Percentiles rank a stretch among this genome's conserved stretches.
phyloP scores from a whole-genome alignment of 176 grass and related monocot species.

The Oryza nivara region DNA sequence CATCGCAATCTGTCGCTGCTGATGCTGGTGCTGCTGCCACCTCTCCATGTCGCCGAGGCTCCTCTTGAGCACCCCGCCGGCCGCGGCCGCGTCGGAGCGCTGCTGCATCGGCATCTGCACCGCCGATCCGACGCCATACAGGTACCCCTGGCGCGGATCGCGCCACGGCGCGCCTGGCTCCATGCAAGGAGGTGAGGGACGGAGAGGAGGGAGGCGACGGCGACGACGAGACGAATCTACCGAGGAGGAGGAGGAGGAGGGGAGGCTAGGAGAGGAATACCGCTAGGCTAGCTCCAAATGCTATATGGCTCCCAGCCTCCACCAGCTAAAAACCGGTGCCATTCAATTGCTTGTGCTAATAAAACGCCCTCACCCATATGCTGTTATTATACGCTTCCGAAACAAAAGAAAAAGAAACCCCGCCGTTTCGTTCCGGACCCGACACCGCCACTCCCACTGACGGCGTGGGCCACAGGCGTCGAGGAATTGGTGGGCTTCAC shows the following conservation, averaged over 20 bases:
- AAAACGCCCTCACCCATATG: slow-evolving; percentile 8
- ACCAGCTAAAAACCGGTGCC: slow-evolving; percentile 53
- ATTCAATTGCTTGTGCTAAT: slow-evolving; percentile 51
- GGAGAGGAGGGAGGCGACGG: slow-evolving; percentile 16
- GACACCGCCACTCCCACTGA: slow-evolving; percentile 50
- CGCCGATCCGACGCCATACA: slow-evolving; percentile 57
- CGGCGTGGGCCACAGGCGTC: slow-evolving; percentile 26
- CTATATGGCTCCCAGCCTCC: slow-evolving; percentile 37
- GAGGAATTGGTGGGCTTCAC: slow-evolving; percentile 20
- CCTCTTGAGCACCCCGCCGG: slow-evolving; percentile 69
- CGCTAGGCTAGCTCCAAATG: slow-evolving; percentile 29
- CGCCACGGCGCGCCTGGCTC: slow-evolving; percentile 68
- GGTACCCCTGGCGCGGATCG: slow-evolving; percentile 65
- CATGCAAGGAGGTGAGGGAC: slow-evolving; percentile 48
- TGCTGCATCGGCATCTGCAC: slow-evolving; percentile 53
- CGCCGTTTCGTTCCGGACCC: slow-evolving; percentile 40
- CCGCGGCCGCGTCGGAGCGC: slow-evolving; percentile 40
- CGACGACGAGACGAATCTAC: slow-evolving; percentile 40
- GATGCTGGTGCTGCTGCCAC: slow-evolving; percentile 63
- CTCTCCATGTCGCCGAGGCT: slow-evolving; percentile 72
- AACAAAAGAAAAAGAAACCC: background rate
- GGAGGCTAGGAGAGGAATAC: slow-evolving; percentile 3
- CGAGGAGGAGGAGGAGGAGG: slow-evolving; percentile 7
- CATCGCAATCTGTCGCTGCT: slow-evolving; percentile 49
- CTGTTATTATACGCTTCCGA: slow-evolving; percentile 12